phyloP scores from a whole-genome alignment of 2,329 filamentous ascomycete species.

The Aspergillus sp. region DNA sequence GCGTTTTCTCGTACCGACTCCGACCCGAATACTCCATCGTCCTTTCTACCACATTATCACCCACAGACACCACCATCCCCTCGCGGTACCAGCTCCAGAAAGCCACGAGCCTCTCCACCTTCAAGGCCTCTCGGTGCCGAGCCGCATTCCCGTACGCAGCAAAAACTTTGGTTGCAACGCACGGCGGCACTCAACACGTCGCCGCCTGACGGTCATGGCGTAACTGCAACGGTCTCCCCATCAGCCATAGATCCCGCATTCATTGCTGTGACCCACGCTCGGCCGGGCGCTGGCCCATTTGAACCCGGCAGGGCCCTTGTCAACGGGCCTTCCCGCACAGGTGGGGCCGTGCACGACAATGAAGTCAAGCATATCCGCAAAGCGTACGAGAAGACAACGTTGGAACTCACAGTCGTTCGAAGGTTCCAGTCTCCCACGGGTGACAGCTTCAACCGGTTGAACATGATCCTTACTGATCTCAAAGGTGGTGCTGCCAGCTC shows the following conservation, averaged over 20 bases:
- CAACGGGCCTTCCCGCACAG: conserved; percentile 32
- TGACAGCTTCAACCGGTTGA: conserved; percentile 45
- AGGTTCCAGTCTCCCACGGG: conserved; percentile 48
- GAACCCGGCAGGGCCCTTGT: conserved; percentile 31
- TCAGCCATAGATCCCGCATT: conserved; percentile 40
- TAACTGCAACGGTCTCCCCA: conserved; percentile 33
- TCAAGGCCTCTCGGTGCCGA: conserved; percentile 39
- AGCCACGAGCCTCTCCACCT: conserved; percentile 34
- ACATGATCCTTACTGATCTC: conserved; percentile 27
- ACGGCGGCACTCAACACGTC: conserved; percentile 49
- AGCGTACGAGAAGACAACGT: conserved; percentile 46
- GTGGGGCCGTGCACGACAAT: conserved; percentile 33
- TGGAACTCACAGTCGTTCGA: conserved; percentile 48
- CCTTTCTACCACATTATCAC: conserved; percentile 51
- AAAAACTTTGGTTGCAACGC: conserved; percentile 51
- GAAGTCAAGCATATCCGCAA: conserved; percentile 45
- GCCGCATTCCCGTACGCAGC: conserved; percentile 49
- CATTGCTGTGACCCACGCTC: conserved; percentile 31
- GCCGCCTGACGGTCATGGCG: conserved; percentile 42
- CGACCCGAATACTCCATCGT: conserved; percentile 49
- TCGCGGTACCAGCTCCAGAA: conserved; percentile 29
- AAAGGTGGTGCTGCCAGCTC: conserved; percentile 13
- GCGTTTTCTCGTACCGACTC: conserved; percentile 43
- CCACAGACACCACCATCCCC: conserved; percentile 49
- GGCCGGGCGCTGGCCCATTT: conserved; percentile 31